phyloP scores from a whole-genome alignment of 2,329 filamentous ascomycete genomes.

The Aureobasidium vineae region DNA sequence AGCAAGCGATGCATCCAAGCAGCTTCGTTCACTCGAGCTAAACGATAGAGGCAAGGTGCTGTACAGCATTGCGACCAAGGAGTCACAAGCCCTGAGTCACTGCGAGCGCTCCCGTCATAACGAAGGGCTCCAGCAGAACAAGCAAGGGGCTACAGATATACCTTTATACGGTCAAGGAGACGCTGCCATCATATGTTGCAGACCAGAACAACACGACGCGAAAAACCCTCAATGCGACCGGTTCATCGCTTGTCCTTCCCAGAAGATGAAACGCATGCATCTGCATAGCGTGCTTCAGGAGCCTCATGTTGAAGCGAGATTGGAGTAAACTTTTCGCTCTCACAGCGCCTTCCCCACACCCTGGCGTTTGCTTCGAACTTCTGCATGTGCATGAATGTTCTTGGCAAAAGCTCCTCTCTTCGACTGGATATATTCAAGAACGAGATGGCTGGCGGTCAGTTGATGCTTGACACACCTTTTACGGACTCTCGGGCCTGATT shows the following conservation, averaged over 20 bases:
- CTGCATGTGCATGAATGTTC: not conserved
- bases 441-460: not conserved
- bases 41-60: not conserved
- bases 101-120: not conserved
- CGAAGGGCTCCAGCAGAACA: not conserved
- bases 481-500: not conserved
- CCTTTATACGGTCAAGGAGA: not conserved
- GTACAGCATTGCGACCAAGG: not conserved
- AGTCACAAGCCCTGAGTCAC: not conserved
- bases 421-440: not conserved
- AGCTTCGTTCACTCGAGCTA: not conserved
- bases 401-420: slow-evolving; percentile 1
- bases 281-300: slow-evolving; percentile 18
- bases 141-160: not conserved
- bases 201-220: not conserved
- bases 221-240: not conserved
- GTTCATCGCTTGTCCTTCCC: not conserved
- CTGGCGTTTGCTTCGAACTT: slow-evolving; percentile 14
- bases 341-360: slow-evolving; percentile 14
- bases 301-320: slow-evolving; percentile 23
- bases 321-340: not conserved
- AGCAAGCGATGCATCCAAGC: not conserved
- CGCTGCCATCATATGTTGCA: not conserved
- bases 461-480: not conserved
- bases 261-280: slow-evolving; percentile 17